Base-by-base conservation (phyloP, 768 basidiomycete genomes). In the Phlebiopsis gigantea region DNA sequence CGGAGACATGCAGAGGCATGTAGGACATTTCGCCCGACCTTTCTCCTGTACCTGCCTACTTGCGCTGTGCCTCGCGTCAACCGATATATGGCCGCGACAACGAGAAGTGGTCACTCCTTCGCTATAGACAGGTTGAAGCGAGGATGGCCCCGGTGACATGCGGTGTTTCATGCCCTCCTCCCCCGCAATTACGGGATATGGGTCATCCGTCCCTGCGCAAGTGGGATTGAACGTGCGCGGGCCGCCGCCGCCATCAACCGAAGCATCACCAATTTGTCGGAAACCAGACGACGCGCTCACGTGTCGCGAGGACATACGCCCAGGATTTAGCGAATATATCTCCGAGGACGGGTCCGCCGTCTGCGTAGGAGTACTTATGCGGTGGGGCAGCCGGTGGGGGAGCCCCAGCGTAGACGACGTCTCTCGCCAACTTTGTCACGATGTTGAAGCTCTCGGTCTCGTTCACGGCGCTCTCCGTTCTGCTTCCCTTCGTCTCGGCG, bases 361-460 rank as follows among this genome's bases (percentile, higher is more conserved):
- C 10, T 10, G 46, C 26, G 48, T 21, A 31, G 39, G 39, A 34
- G 50, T 51, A 51, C 50, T 22, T 31, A 51, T 39, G 50, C 34
- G 10, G 10, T 12, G 34, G 8, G 31, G 39, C 48, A 50, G 12
- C 10, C 4, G 48, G n/a, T n/a, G n/a, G 14, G 48, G n/a, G n/a
- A 15, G 19, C 48, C 26, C 17, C 46, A 25, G 24, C 46, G 46
- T 14, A n/a, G 5, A 9, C 28, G 26, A 5, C 26, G 19, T 17
- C 47, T 17, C 1, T 47, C 4, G 14, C 15, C 14, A 30, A 15
- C 17, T 30, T n/a, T n/a, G n/a, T n/a, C n/a, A 28, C 24, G 25
- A 60, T 60, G 59, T 43, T 61, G 8, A 61, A 58, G 57, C 48
- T 58, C 53, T 50, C 60, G 6, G 30, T 44, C 24, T 55, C 56